Percentiles rank a stretch among this genome's conserved stretches.
These are phyloP conservation scores for Plectosphaerella plurivora DNA, from an alignment of 2,329 filamentous ascomycete species.

Conservation along the genomic window DNA sequence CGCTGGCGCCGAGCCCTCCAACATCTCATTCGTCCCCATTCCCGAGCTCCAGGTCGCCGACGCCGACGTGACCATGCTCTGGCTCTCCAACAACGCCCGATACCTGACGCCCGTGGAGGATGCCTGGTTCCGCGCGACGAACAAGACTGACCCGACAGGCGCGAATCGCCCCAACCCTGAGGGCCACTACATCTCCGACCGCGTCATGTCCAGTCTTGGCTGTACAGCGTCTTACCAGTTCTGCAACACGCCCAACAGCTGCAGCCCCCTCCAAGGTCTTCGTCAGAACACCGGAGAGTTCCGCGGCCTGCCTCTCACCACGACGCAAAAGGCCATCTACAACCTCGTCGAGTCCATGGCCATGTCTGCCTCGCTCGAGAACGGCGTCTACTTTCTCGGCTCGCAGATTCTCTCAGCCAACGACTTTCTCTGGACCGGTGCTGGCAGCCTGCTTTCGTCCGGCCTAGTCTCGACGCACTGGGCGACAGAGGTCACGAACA, in stretches of 20 bases:
- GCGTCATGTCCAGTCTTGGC: neutral
- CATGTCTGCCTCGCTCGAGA: neutral
- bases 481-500: neutral
- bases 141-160: neutral
- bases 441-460: neutral
- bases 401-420: neutral
- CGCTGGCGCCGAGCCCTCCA: neutral
- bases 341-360: neutral
- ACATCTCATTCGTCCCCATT: neutral
- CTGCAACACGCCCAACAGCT: neutral
- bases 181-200: neutral
- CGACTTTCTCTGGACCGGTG: neutral
- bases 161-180: neutral
- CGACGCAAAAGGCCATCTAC: neutral
- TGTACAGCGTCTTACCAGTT: conserved; percentile 1
- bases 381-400: neutral
- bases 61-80: neutral
- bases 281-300: neutral
- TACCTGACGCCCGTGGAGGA: neutral
- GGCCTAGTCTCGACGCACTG: neutral
- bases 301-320: neutral
- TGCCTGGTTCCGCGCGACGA: conserved; percentile 1
- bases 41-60: neutral
- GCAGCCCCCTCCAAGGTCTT: neutral
- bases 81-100: neutral